Base-by-base conservation (phyloP, 192 early-diverging fungal species). In the Entomortierella lignicola region DNA sequence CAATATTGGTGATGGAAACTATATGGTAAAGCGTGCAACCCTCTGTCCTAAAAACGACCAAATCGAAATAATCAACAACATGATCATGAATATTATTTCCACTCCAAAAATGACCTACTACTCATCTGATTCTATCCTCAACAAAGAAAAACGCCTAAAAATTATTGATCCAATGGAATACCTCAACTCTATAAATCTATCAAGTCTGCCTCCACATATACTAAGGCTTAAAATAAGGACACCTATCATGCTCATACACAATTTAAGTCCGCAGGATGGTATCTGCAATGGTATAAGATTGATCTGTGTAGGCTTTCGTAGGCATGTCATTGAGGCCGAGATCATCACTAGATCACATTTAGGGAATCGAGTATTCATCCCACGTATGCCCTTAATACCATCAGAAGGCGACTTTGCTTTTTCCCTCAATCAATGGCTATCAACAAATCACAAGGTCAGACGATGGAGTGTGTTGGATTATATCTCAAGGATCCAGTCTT, bases 401-500 rank as follows among this genome's bases (percentile, higher is more conserved):
- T 55, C 59, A 15, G 69, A 71, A 15, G 20, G 2, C 12, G 44
- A 47, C 39, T 42, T 42, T n/a, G n/a, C n/a, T n/a, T n/a, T n/a
- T n/a, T n/a, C n/a, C n/a, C n/a, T n/a, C n/a, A n/a, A n/a, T n/a
- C n/a, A n/a, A 64, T 73, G 55, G 69, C 66, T 6, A 64, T 73
- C 26, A 73, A 73, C 43, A 73, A 73, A 41, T 41, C 66, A 6
- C 55, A 73, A 69, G 66, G 57, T 13, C 48, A 81, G 43, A 73
- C 66, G 5, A 4, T 81, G 15, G 26, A 43, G 2, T 18, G 18
- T 25, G 55, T 81, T n/a, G 71, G 64, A 15, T 2, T 81, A 0
- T 69, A 69, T 42, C 50, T 69, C 26, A 64, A 43, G 5, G 29
- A 30, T 0, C 60, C 70, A 0, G 55, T 64, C 20, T 82, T 82